Conservation (phyloP, 2,329 filamentous ascomycete genomes). For the Cladosporium sp. region DNA sequence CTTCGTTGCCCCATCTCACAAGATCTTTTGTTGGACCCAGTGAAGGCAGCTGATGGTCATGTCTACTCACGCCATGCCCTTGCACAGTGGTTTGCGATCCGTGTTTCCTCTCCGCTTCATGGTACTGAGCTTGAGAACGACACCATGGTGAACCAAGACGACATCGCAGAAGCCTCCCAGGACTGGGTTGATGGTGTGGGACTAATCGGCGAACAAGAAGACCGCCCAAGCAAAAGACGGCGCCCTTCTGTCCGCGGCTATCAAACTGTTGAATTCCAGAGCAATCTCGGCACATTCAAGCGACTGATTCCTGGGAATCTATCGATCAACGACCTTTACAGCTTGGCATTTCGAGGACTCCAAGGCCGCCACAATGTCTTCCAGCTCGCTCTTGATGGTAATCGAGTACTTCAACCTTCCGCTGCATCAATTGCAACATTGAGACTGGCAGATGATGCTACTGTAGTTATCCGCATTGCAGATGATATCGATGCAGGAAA, state of each 20-base stretch:
- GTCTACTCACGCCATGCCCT: slow-evolving; percentile 35
- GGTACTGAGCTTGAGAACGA: slow-evolving; percentile 25
- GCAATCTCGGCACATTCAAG: too few relatives aligned
- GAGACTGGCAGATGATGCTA: not conserved
- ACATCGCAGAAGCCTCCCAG: slow-evolving; percentile 20
- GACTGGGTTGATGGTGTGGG: slow-evolving; percentile 22
- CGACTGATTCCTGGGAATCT: slow-evolving; percentile 56
- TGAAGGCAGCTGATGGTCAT: slow-evolving; percentile 30
- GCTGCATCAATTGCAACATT: not conserved
- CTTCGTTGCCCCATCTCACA: slow-evolving; percentile 32
- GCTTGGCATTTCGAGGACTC: slow-evolving; percentile 27
- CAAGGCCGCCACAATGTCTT: slow-evolving; percentile 24
- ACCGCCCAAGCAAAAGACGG: too few relatives aligned
- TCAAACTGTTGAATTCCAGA: too few relatives aligned
- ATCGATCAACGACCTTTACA: slow-evolving; percentile 23
- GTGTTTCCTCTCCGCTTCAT: slow-evolving; percentile 31
- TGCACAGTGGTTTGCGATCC: slow-evolving; percentile 32
- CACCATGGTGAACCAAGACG: slow-evolving; percentile 21
- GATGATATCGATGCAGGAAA: slow-evolving; percentile 15
- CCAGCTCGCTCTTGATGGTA: slow-evolving; percentile 20
- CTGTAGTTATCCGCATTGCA: slow-evolving; percentile 16
- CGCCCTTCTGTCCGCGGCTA: too few relatives aligned
- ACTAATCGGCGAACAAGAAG: not conserved
- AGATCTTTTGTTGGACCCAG: slow-evolving; percentile 33
- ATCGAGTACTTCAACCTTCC: not conserved